Conservation (phyloP, 441 rosid species). For the Gossypium davidsonii region DNA sequence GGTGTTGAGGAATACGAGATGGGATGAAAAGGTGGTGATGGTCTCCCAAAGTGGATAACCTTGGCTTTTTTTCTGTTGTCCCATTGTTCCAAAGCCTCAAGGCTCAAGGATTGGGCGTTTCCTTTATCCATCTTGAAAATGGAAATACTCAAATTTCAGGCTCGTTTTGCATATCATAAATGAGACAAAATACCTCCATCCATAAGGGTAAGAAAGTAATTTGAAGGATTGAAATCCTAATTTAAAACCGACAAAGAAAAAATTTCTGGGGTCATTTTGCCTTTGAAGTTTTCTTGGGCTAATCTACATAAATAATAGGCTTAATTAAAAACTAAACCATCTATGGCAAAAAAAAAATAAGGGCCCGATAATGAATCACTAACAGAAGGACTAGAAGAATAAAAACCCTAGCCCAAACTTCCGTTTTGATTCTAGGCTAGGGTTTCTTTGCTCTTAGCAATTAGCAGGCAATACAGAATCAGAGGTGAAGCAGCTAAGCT, state of each 20-base stretch:
- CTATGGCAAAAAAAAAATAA: neutral
- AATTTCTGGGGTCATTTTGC: neutral
- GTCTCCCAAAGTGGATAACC: neutral
- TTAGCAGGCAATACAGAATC: conserved; percentile 4
- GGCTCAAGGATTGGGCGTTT: neutral
- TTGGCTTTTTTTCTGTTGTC: neutral
- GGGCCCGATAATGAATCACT: neutral
- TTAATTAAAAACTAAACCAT: neutral
- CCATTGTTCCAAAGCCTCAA: neutral
- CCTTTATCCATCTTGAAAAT: neutral
- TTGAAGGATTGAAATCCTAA: neutral
- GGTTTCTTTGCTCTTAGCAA: conserved; percentile 22
- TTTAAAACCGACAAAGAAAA: neutral
- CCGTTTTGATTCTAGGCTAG: conserved; percentile 6
- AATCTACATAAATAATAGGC: neutral
- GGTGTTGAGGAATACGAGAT: neutral
- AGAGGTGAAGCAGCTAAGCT: neutral
- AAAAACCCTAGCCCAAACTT: conserved; percentile 1
- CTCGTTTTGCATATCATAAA: neutral
- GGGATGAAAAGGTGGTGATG: neutral
- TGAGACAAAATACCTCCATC: neutral
- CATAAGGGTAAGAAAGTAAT: neutral
- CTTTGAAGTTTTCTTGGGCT: neutral
- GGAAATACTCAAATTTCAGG: neutral
- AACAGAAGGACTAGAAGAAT: neutral